These are phyloP conservation scores for Amphibolis antarctica DNA, from an alignment of 106 monocot species.

Conservation along the genomic window DNA sequence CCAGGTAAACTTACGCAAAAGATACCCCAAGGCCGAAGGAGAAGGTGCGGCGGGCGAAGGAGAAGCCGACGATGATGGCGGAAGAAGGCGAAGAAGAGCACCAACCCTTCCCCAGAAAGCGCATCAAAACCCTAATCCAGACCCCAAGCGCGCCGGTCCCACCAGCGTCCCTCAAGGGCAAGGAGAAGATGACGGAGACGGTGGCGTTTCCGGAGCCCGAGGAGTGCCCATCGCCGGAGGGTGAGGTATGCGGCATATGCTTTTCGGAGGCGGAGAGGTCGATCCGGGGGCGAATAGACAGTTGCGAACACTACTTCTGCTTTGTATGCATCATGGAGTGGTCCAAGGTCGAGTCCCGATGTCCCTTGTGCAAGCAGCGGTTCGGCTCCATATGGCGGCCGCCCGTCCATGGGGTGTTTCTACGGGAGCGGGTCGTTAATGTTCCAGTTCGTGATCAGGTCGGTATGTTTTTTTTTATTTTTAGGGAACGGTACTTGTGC, in stretches of 20 bases:
- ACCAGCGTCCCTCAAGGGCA: conserved; percentile 1
- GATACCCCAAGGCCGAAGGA: too few relatives aligned
- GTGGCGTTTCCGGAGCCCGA: conserved; percentile 41
- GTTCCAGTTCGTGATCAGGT: conserved; percentile 71
- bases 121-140: conserved; percentile 29
- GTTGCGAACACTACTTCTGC: conserved; percentile 76
- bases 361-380: conserved; percentile 69
- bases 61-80: too few relatives aligned
- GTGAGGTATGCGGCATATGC: conserved; percentile 60
- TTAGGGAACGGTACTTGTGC: neutral
- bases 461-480: neutral
- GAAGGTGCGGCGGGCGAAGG: too few relatives aligned
- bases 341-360: conserved; percentile 74
- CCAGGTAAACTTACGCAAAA: too few relatives aligned
- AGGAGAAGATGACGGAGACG: conserved; percentile 34
- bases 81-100: neutral
- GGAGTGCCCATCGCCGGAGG: conserved; percentile 18
- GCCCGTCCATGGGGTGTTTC: conserved; percentile 15
- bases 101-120: conserved; percentile 22
- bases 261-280: conserved; percentile 28
- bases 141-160: conserved; percentile 2
- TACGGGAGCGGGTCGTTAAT: conserved; percentile 27
- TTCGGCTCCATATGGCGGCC: conserved; percentile 41
- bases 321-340: conserved; percentile 90
- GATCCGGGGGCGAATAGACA: conserved; percentile 47